Base-by-base conservation (phyloP, 495 filamentous ascomycete genomes). In the Xylaria cubensis region DNA sequence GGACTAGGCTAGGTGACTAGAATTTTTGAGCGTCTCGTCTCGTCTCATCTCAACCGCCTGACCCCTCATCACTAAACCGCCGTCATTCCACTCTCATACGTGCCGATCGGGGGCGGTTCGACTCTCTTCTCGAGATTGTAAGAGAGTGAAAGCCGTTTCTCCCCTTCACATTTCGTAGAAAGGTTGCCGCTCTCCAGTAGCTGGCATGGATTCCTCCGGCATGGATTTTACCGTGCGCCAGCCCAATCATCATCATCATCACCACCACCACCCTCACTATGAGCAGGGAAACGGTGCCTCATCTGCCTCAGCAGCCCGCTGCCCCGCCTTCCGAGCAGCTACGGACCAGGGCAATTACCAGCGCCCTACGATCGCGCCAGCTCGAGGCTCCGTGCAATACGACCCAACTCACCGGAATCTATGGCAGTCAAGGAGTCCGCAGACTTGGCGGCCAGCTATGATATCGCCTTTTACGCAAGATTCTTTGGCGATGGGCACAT, bases 161-260 rank as follows among this genome's bases (percentile, higher is more conserved):
- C 29, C 7, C 4, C 26, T 39, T n/a, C n/a, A 42, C 17, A 32
- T 44, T 21, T 5, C 7, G 8, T 26, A 71, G 34, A 64, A 70
- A 71, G 74, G 69, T 72, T 48, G 70, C 58, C 64, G 46, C 71
- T 74, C 67, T 74, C 62, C 39, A 62, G 48, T 48, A 41, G 53
- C 64, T 9, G 74, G 58, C 39, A 79, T 79, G 77, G 77, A 77
- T 51, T 67, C 73, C 21, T 71, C 73, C 10, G 58, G 69, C 34
- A 76, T 77, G 75, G 75, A 79, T 44, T 77, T 68, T 26, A 62
- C 71, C 32, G 74, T 73, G 70, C 74, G 72, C 50, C 56, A 69
- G 21, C 29, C 67, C 21, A 44, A 34, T 41, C 62, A 72, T 41
- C 62, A 72, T 13, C 58, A 48, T 13, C 39, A 42, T 44, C 29